These are phyloP conservation scores for Crithidia sp. DNA, from an alignment of 208 protist genomes.

Conservation along the genomic window DNA sequence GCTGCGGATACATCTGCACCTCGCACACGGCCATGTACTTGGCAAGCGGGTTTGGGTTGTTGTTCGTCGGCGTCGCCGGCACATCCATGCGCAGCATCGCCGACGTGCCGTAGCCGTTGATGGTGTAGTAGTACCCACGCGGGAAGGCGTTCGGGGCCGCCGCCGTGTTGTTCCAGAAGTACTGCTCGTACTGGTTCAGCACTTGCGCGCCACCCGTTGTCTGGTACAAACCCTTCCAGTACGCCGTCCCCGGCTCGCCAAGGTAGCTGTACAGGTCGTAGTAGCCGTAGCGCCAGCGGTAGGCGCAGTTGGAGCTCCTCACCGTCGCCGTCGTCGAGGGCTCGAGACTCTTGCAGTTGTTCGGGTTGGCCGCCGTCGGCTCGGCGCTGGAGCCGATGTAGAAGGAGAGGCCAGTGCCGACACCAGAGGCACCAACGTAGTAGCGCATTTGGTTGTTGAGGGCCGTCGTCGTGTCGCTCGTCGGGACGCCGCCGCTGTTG, in stretches of 20 bases:
- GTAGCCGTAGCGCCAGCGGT: conserved; percentile 59
- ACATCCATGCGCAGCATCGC: conserved; percentile 32
- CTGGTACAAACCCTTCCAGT: conserved; percentile 46
- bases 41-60: conserved; percentile 32
- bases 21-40: conserved; percentile 41
- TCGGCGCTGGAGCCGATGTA: conserved; percentile 38
- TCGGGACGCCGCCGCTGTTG: conserved; percentile 26
- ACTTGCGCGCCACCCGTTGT: not conserved
- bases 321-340: not conserved
- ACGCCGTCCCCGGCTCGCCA: conserved; percentile 47
- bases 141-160: conserved; percentile 20
- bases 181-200: conserved; percentile 42
- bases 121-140: conserved; percentile 41
- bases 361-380: conserved; percentile 12
- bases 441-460: conserved; percentile 21
- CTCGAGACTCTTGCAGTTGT: conserved; percentile 14
- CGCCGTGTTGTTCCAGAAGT: conserved; percentile 19
- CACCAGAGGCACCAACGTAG: conserved; percentile 9
- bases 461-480: conserved; percentile 17
- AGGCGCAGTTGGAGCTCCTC: conserved; percentile 45
- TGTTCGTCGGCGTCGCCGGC: conserved; percentile 13
- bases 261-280: conserved; percentile 46
- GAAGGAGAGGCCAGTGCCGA: conserved; percentile 15
- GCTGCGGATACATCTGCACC: conserved; percentile 38
- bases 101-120: conserved; percentile 15